These are phyloP conservation scores for Cadophora malorum DNA, from an alignment of 2,329 filamentous ascomycete species.

Conservation along the genomic window DNA sequence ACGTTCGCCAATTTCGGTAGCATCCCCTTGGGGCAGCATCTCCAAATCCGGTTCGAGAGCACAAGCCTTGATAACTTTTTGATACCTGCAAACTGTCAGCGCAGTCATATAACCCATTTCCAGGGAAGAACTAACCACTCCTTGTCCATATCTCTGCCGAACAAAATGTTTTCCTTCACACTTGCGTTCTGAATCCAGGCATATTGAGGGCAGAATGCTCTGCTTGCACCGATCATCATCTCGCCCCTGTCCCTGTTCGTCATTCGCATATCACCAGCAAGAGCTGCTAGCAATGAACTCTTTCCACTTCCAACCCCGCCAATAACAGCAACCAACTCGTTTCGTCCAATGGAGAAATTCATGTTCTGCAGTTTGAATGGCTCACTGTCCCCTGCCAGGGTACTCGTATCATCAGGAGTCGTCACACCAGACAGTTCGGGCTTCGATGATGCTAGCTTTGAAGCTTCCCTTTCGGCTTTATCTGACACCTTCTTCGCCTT, in stretches of 20 bases:
- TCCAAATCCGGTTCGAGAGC: slow-evolving; percentile 85
- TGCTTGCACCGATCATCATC: slow-evolving; percentile 76
- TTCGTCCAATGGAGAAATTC: slow-evolving; percentile 70
- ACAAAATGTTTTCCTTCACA: slow-evolving; percentile 87
- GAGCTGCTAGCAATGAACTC: slow-evolving; percentile 83
- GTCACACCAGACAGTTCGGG: slow-evolving; percentile 50
- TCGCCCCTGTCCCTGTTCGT: slow-evolving; percentile 69
- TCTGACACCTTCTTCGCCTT: slow-evolving; percentile 52
- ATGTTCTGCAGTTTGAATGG: slow-evolving; percentile 77
- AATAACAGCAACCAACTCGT: slow-evolving; percentile 85
- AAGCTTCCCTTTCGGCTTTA: slow-evolving; percentile 51
- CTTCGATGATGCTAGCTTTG: slow-evolving; percentile 45
- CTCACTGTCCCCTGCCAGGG: slow-evolving; percentile 59
- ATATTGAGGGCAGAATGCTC: slow-evolving; percentile 94
- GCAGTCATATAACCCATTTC: background rate
- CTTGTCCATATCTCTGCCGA: slow-evolving; percentile 78
- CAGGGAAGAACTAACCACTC: slow-evolving; percentile 63
- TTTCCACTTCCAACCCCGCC: slow-evolving; percentile 91
- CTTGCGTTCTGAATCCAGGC: slow-evolving; percentile 97
- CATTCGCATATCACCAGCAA: slow-evolving; percentile 89
- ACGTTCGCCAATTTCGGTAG: slow-evolving; percentile 92
- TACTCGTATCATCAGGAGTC: slow-evolving; percentile 60
- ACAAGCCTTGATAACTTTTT: slow-evolving; percentile 70
- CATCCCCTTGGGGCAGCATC: slow-evolving; percentile 88
- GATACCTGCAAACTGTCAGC: slow-evolving; percentile 54